These are phyloP conservation scores for Fusarium marasasianum DNA, from an alignment of 2,329 filamentous ascomycete genomes.

Conservation along the genomic window DNA sequence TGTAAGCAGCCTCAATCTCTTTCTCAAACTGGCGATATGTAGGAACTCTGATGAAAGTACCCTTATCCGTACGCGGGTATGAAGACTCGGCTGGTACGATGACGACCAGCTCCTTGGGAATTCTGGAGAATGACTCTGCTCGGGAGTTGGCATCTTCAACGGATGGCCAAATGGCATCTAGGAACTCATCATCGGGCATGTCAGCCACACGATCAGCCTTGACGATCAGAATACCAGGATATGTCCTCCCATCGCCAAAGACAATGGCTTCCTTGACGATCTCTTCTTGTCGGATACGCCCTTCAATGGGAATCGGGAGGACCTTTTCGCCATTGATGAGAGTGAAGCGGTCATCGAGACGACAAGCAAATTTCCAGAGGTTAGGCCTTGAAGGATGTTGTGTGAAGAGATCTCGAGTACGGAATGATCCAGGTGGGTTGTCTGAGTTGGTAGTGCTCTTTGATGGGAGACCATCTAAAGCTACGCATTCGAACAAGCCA, in stretches of 20 bases:
- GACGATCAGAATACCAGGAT: slow-evolving; percentile 64
- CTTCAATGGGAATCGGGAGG: slow-evolving; percentile 59
- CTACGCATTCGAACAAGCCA: slow-evolving; percentile 50
- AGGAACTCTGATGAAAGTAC: slow-evolving; percentile 61
- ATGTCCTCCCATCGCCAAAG: slow-evolving; percentile 63
- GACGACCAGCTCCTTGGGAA: slow-evolving; percentile 62
- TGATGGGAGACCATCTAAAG: slow-evolving; percentile 50
- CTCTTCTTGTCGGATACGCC: slow-evolving; percentile 60
- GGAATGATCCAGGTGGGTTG: slow-evolving; percentile 55
- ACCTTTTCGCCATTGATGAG: slow-evolving; percentile 61
- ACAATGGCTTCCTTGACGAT: slow-evolving; percentile 65
- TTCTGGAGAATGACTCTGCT: slow-evolving; percentile 61
- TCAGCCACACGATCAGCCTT: slow-evolving; percentile 55
- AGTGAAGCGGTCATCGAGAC: slow-evolving; percentile 57
- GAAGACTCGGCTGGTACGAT: slow-evolving; percentile 55
- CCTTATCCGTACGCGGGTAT: slow-evolving; percentile 63
- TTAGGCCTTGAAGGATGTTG: slow-evolving; percentile 53
- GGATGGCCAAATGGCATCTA: slow-evolving; percentile 59
- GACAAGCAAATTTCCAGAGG: slow-evolving; percentile 57
- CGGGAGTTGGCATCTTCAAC: slow-evolving; percentile 61
- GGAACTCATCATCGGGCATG: slow-evolving; percentile 55
- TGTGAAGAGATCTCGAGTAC: slow-evolving; percentile 56
- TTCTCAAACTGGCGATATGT: slow-evolving; percentile 57
- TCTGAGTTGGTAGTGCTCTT: slow-evolving; percentile 50
- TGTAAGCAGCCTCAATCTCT: slow-evolving; percentile 55